phyloP scores from a whole-genome alignment of 441 rosid genomes.

The Francoa sonchifolia region DNA sequence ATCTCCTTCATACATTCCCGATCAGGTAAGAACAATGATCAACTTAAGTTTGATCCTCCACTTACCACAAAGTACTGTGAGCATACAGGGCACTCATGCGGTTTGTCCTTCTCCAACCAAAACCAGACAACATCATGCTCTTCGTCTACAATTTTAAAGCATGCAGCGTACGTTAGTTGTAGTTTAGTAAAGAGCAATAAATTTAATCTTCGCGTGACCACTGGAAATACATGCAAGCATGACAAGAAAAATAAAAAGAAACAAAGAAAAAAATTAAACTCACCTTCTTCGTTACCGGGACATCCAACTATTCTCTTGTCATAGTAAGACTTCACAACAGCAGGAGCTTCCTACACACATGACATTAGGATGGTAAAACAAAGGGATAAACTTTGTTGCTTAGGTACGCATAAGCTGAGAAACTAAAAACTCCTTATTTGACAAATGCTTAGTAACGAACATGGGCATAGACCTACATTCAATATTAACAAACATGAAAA shows the following conservation, averaged over 20 bases:
- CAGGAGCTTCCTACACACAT: slow-evolving; percentile 34
- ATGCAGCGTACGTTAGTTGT: slow-evolving; percentile 2
- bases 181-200: neutral
- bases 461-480: too few relatives aligned
- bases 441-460: too few relatives aligned
- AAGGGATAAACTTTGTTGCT: too few relatives aligned
- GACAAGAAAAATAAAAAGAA: neutral
- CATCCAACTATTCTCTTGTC: slow-evolving; percentile 48
- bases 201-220: neutral
- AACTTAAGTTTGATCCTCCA: slow-evolving; percentile 7
- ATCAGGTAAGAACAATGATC: neutral
- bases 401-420: too few relatives aligned
- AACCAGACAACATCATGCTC: slow-evolving; percentile 98
- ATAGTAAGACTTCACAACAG: slow-evolving; percentile 28
- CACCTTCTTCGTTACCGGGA: slow-evolving; percentile 45
- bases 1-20: neutral
- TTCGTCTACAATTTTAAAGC: slow-evolving; percentile 44
- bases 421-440: too few relatives aligned
- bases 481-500: too few relatives aligned
- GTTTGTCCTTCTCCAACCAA: slow-evolving; percentile 91
- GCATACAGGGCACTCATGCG: slow-evolving; percentile 86
- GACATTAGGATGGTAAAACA: too few relatives aligned
- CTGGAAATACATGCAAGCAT: neutral
- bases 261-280: slow-evolving; percentile 11
- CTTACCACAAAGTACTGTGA: slow-evolving; percentile 81